phyloP scores from a whole-genome alignment of 208 protist genomes.

The Leptomonas pyrrhocoris region DNA sequence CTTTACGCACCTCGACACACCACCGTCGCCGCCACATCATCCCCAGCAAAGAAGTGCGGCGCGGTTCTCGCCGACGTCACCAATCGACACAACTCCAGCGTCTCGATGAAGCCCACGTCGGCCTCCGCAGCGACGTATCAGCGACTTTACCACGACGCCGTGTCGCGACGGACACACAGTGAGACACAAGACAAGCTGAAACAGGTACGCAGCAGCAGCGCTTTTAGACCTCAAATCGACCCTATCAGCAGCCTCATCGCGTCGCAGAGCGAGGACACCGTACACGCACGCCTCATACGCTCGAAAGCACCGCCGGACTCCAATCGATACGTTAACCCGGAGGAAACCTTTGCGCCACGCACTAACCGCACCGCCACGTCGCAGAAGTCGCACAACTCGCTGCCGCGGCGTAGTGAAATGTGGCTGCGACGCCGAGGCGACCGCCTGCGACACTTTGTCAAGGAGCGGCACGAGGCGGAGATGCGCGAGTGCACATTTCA shows the following conservation, averaged over 20 bases:
- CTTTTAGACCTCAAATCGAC: conserved; percentile 50
- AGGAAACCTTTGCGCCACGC: conserved; percentile 32
- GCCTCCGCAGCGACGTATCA: conserved; percentile 15
- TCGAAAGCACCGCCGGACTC: conserved; percentile 5
- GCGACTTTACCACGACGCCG: conserved; percentile 32
- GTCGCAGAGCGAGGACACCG: conserved; percentile 39
- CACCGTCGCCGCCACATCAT: background rate
- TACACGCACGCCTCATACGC: conserved; percentile 38
- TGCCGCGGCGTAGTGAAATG: conserved; percentile 12
- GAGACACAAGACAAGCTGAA: conserved; percentile 6
- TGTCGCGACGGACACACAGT: conserved; percentile 10
- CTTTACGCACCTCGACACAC: conserved; percentile 34
- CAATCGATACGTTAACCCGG: conserved; percentile 4
- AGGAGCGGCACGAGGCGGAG: conserved; percentile 22
- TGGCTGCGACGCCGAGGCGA: conserved; percentile 31
- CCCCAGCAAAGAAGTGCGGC: background rate
- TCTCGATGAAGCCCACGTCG: background rate
- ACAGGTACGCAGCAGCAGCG: conserved; percentile 4
- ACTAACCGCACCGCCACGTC: conserved; percentile 15
- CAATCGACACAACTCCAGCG: background rate
- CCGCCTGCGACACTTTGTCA: conserved; percentile 24
- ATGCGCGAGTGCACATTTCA: conserved; percentile 47
- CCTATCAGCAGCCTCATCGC: conserved; percentile 51
- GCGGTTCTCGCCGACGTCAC: conserved; percentile 16
- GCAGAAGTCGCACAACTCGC: background rate